These are phyloP conservation scores for Cubamyces lactineus DNA, from an alignment of 768 basidiomycete genomes.

Conservation along the genomic window DNA sequence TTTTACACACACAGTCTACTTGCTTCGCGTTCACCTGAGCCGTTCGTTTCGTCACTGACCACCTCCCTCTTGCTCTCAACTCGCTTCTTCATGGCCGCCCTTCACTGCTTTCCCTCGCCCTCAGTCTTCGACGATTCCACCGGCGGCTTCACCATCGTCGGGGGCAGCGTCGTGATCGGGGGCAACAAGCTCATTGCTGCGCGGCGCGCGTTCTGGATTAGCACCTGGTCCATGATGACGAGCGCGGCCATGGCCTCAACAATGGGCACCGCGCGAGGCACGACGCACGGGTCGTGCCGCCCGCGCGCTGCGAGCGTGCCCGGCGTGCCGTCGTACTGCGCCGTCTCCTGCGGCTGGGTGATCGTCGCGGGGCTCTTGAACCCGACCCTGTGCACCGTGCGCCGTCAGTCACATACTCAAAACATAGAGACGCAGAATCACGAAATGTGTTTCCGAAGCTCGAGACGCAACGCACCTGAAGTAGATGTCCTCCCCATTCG, in stretches of 20 bases:
- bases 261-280: slow-evolving; percentile 95
- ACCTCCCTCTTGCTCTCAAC: not conserved
- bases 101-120: slow-evolving; percentile 1
- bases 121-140: not conserved
- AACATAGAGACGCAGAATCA: too few relatives aligned
- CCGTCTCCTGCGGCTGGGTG: slow-evolving; percentile 87
- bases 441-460: too few relatives aligned
- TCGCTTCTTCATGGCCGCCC: not conserved
- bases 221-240: slow-evolving; percentile 91
- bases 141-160: slow-evolving; percentile 81
- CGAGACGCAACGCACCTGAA: slow-evolving; percentile 45
- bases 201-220: slow-evolving; percentile 86
- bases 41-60: not conserved
- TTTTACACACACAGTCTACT: not conserved
- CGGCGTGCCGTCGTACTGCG: slow-evolving; percentile 89
- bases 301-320: slow-evolving; percentile 91
- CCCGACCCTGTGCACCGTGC: slow-evolving; percentile 59
- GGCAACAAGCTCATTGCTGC: slow-evolving; percentile 80
- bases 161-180: slow-evolving; percentile 84
- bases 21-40: not conserved
- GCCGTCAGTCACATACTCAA: too few relatives aligned
- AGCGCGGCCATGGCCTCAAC: slow-evolving; percentile 98
- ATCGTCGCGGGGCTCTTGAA: slow-evolving; percentile 99
- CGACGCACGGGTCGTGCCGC: slow-evolving; percentile 96
- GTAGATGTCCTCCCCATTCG: slow-evolving; percentile 96